Conservation (phyloP, 2,329 filamentous ascomycete genomes). For the Neofusicoccum parvum region DNA sequence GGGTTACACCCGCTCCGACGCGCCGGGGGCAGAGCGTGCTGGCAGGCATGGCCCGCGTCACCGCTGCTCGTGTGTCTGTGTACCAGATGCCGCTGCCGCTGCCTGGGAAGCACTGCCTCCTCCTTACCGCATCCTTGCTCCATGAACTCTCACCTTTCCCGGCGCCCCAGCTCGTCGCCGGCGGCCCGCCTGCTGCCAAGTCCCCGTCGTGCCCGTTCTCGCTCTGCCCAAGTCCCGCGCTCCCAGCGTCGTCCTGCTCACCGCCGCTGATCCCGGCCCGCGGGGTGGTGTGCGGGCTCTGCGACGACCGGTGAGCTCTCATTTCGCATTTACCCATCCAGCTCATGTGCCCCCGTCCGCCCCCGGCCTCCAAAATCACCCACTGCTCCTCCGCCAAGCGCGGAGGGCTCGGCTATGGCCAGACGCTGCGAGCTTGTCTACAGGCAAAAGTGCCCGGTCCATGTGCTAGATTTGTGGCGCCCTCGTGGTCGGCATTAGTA, state of each 20-base stretch:
- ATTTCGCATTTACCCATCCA: constrained; percentile 6
- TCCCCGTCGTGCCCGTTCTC: neutral
- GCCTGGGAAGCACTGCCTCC: constrained; percentile 15
- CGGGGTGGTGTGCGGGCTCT: neutral
- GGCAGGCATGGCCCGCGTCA: neutral
- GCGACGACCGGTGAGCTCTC: constrained; percentile 11
- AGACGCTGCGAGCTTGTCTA: constrained; percentile 8
- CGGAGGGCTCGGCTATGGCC: neutral
- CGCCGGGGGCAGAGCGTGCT: constrained; percentile 2
- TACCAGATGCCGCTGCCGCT: neutral
- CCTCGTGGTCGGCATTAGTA: constrained; percentile 13
- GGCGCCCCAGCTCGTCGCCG: neutral
- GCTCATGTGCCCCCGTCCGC: constrained; percentile 14
- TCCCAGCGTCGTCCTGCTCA: neutral
- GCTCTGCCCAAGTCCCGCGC: neutral
- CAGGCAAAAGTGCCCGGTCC: constrained; percentile 2
- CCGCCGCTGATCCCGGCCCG: constrained; percentile 6
- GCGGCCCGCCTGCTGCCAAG: constrained; percentile 13
- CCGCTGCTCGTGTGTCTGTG: neutral
- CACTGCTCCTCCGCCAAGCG: constrained; percentile 16
- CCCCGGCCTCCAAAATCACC: too few species aligned
- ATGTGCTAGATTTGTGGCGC: constrained; percentile 18
- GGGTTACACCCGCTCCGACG: constrained; percentile 20
- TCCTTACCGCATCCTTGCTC: constrained; percentile 3
- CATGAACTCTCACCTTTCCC: neutral